These are phyloP conservation scores for Persicaria maculosa DNA, from an alignment of 148 eudicot species.

Conservation along the genomic window DNA sequence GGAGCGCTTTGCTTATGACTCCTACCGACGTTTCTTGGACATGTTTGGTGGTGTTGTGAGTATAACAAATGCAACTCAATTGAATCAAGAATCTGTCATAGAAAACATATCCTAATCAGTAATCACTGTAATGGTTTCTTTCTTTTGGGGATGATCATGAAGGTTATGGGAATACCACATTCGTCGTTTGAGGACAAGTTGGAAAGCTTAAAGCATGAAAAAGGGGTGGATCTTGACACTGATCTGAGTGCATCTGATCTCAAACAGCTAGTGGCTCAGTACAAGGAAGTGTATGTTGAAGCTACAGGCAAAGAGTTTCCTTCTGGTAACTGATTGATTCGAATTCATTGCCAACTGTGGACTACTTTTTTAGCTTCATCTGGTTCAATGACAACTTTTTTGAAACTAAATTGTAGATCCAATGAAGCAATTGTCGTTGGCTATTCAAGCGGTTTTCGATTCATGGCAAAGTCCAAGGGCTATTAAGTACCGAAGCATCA, in stretches of 20 bases:
- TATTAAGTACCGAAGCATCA: slow-evolving; percentile 72
- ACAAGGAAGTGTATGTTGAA: slow-evolving; percentile 83
- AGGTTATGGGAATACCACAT: slow-evolving; percentile 94
- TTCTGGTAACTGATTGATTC: slow-evolving; percentile 28
- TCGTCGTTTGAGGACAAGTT: slow-evolving; percentile 76
- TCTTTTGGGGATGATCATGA: neutral
- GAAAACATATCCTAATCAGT: neutral
- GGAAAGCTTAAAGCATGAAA: slow-evolving; percentile 52
- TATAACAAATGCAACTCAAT: neutral
- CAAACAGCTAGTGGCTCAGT: slow-evolving; percentile 67
- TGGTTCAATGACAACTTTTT: neutral
- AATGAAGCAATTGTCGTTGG: slow-evolving; percentile 67
- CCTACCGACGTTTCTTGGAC: slow-evolving; percentile 89
- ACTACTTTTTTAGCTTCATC: neutral
- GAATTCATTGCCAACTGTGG: neutral
- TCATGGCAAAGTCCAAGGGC: slow-evolving; percentile 99
- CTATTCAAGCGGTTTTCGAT: slow-evolving; percentile 81
- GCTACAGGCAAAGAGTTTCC: slow-evolving; percentile 77
- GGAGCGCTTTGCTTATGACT: slow-evolving; percentile 95
- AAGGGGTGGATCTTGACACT: slow-evolving; percentile 70
- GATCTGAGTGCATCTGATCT: slow-evolving; percentile 84
- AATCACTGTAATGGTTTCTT: neutral
- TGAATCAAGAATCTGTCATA: neutral
- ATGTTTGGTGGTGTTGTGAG: slow-evolving; percentile 96
- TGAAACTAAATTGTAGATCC: slow-evolving; percentile 44